phyloP scores from a whole-genome alignment of 305 asterid genomes.

The Fraxinus albicans region DNA sequence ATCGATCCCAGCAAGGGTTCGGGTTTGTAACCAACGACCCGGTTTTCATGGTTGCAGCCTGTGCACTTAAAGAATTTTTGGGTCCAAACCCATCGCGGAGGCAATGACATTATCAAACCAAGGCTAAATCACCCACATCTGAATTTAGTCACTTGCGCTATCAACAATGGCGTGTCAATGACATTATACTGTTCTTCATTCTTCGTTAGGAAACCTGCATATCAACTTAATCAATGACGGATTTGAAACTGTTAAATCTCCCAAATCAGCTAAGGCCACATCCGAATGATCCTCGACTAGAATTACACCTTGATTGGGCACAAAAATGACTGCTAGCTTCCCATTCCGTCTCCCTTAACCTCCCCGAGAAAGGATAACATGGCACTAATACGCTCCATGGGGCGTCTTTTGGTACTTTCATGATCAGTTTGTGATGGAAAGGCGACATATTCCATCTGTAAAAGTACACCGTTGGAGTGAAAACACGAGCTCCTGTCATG shows the following conservation, averaged over 20 bases:
- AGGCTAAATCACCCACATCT: slow-evolving; percentile 79
- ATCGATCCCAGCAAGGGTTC: slow-evolving; percentile 75
- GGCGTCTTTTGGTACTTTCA: slow-evolving; percentile 51
- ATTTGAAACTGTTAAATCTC: slow-evolving; percentile 69
- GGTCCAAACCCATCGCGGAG: slow-evolving; percentile 91
- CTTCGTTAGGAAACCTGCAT: slow-evolving; percentile 42
- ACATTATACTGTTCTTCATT: slow-evolving; percentile 66
- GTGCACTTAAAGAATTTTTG: slow-evolving; percentile 65
- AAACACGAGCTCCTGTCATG: slow-evolving; percentile 68
- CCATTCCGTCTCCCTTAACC: slow-evolving; percentile 65
- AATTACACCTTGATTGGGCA: slow-evolving; percentile 71
- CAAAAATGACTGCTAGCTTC: slow-evolving; percentile 70
- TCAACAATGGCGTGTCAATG: slow-evolving; percentile 70
- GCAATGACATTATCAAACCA: slow-evolving; percentile 83
- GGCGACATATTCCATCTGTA: slow-evolving; percentile 29
- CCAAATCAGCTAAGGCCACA: slow-evolving; percentile 50
- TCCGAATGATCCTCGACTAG: slow-evolving; percentile 68
- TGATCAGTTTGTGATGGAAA: slow-evolving; percentile 21
- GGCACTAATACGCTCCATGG: slow-evolving; percentile 60
- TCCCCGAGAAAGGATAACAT: slow-evolving; percentile 79
- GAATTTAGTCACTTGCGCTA: slow-evolving; percentile 77
- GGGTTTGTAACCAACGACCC: slow-evolving; percentile 49
- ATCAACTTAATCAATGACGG: slow-evolving; percentile 72
- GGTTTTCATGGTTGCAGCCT: slow-evolving; percentile 66
- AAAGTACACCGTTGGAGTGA: slow-evolving; percentile 80